phyloP scores from a whole-genome alignment of 371 early-diverging fungal species.

The Actinomortierella wolfii region DNA sequence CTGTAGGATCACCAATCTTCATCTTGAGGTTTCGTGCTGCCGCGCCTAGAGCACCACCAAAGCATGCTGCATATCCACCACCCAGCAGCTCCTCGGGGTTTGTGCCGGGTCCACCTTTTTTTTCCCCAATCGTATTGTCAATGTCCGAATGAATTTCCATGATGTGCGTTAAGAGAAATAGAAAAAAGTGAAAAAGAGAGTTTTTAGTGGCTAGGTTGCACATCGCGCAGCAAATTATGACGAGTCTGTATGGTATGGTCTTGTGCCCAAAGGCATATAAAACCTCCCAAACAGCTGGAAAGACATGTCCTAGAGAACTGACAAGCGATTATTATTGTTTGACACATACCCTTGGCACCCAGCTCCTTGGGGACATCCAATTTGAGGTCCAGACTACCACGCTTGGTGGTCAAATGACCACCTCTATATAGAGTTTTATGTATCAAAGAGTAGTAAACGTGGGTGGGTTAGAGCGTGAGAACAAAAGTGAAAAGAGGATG shows the following conservation, averaged over 20 bases:
- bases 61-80: slow-evolving; percentile 56
- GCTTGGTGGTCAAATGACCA: slow-evolving; percentile 52
- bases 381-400: slow-evolving; percentile 48
- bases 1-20: slow-evolving; percentile 31
- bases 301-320: too few species aligned
- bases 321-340: too few species aligned
- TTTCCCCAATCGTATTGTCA: too few species aligned
- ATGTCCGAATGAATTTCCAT: too few species aligned
- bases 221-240: too few species aligned
- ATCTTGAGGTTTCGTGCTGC: slow-evolving; percentile 47
- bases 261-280: too few species aligned
- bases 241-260: too few species aligned
- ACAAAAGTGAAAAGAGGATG: background rate
- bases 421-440: slow-evolving; percentile 25
- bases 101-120: slow-evolving; percentile 55
- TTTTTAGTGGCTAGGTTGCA: too few species aligned
- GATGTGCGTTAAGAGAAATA: background rate
- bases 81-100: slow-evolving; percentile 61
- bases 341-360: slow-evolving; percentile 25
- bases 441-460: too few species aligned
- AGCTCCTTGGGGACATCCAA: slow-evolving; percentile 59
- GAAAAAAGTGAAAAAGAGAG: background rate
- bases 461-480: background rate
- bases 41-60: slow-evolving; percentile 53
- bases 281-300: too few species aligned